phyloP scores from a whole-genome alignment of 2,329 filamentous ascomycete genomes.

The Botrytis cinerea region DNA sequence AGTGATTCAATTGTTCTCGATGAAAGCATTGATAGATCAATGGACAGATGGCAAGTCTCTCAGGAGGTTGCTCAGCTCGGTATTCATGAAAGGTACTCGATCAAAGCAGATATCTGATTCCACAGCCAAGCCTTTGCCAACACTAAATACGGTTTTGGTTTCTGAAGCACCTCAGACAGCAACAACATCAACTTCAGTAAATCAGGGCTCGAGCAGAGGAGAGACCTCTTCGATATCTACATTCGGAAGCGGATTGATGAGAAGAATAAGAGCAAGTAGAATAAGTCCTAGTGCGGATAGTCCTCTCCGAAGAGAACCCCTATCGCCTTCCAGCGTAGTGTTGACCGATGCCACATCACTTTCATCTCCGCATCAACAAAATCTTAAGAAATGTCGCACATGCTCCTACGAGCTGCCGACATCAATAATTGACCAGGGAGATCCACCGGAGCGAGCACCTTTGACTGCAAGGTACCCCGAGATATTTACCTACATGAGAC shows the following conservation, averaged over 20 bases:
- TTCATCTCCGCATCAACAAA: not conserved
- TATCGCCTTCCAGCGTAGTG: not conserved
- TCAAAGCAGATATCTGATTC: not conserved
- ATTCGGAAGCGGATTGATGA: not conserved
- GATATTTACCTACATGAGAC: slow-evolving; percentile 19
- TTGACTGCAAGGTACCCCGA: slow-evolving; percentile 4
- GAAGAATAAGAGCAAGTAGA: not conserved
- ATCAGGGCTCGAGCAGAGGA: not conserved
- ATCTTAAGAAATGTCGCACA: not conserved
- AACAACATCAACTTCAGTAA: not conserved
- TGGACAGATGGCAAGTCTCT: slow-evolving; percentile 8
- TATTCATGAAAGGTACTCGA: not conserved
- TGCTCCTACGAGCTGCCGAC: slow-evolving; percentile 1
- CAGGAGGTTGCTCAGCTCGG: not conserved
- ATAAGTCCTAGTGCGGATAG: not conserved
- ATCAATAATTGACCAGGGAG: not conserved
- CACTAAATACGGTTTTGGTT: not conserved
- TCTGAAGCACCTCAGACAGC: not conserved
- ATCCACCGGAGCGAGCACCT: not conserved
- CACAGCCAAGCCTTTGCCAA: not conserved
- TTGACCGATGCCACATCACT: slow-evolving; percentile 3
- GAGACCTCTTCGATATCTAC: not conserved
- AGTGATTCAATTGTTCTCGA: not conserved
- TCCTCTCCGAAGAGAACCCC: not conserved
- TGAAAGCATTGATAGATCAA: not conserved